These are phyloP conservation scores for Teunomyces tritomae DNA, from an alignment of 805 yeast genomes.

Conservation along the genomic window DNA sequence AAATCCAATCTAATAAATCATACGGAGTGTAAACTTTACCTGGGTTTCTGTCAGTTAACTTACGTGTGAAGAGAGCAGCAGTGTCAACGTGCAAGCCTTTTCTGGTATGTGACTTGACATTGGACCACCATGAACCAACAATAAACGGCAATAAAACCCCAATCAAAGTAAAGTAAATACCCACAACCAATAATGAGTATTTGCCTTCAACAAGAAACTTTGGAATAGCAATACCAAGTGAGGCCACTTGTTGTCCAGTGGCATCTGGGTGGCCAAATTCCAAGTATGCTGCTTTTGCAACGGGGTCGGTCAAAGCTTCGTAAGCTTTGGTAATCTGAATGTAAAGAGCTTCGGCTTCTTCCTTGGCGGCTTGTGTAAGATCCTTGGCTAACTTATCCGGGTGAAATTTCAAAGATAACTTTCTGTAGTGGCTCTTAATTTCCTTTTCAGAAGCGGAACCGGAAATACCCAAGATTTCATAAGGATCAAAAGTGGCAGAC, in stretches of 20 bases:
- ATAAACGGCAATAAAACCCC: constrained; percentile 76
- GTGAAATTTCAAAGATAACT: constrained; percentile 82
- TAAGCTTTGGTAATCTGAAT: constrained; percentile 88
- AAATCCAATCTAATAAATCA: constrained; percentile 56
- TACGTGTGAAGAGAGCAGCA: constrained; percentile 74
- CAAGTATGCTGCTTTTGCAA: constrained; percentile 73
- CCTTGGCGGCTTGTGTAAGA: constrained; percentile 53
- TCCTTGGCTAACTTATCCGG: constrained; percentile 86
- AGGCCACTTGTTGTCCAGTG: constrained; percentile 77
- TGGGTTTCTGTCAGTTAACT: constrained; percentile 71
- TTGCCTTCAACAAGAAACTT: constrained; percentile 83
- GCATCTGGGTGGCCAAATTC: constrained; percentile 93
- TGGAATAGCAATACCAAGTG: constrained; percentile 95
- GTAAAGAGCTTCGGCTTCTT: constrained; percentile 67
- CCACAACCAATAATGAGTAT: constrained; percentile 61
- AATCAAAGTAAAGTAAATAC: constrained; percentile 64
- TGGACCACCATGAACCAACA: constrained; percentile 90
- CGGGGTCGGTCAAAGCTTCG: constrained; percentile 90
- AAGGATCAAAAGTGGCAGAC: constrained; percentile 76
- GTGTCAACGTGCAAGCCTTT: constrained; percentile 80
- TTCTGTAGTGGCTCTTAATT: constrained; percentile 79
- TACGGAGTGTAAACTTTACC: constrained; percentile 59
- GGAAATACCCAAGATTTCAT: constrained; percentile 75
- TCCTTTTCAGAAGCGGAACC: constrained; percentile 68
- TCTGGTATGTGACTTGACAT: constrained; percentile 74